Conservation (phyloP, 257 asterid species). For the Schizonepeta tenuifolia region DNA sequence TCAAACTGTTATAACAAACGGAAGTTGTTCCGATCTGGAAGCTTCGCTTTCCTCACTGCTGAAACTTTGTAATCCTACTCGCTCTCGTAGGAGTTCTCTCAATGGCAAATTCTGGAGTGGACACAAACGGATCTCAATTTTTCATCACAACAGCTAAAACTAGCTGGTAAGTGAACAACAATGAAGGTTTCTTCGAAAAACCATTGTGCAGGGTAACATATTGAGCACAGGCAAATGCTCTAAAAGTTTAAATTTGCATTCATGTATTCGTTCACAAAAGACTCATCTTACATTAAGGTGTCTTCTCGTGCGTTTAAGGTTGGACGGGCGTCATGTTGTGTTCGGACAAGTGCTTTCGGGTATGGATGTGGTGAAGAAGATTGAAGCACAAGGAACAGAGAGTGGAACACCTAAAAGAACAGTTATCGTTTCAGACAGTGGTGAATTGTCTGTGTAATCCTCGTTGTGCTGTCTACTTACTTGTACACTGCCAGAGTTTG, state of each 20-base stretch:
- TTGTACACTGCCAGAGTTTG: slow-evolving; percentile 9
- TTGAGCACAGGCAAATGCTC: too few species aligned
- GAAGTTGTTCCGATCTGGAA: neutral
- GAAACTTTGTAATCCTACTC: slow-evolving; percentile 2
- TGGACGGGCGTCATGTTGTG: slow-evolving; percentile 93
- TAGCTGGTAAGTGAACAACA: slow-evolving; percentile 57
- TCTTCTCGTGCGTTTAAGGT: slow-evolving; percentile 47
- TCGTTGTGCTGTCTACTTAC: neutral
- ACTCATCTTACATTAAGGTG: slow-evolving; percentile 11
- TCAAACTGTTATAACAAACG: neutral
- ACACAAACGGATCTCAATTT: slow-evolving; percentile 91
- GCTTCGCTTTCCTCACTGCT: neutral
- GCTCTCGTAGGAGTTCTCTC: slow-evolving; percentile 65
- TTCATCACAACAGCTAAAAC: slow-evolving; percentile 79
- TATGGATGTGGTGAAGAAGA: slow-evolving; percentile 76
- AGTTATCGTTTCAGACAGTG: slow-evolving; percentile 67
- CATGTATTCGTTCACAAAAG: neutral
- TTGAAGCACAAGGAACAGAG: slow-evolving; percentile 71
- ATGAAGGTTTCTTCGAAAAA: too few species aligned
- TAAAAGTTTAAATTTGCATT: too few species aligned
- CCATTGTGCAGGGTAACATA: neutral
- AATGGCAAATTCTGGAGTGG: slow-evolving; percentile 92
- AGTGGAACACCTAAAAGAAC: slow-evolving; percentile 64
- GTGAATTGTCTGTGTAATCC: slow-evolving; percentile 58
- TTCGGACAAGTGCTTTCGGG: slow-evolving; percentile 90